Evolutionary conservation across 768 basidiomycete genomes (phyloP), one percentile per base, ranked within the genome.

Genomic region (Naematelia aurantialba): DNA sequence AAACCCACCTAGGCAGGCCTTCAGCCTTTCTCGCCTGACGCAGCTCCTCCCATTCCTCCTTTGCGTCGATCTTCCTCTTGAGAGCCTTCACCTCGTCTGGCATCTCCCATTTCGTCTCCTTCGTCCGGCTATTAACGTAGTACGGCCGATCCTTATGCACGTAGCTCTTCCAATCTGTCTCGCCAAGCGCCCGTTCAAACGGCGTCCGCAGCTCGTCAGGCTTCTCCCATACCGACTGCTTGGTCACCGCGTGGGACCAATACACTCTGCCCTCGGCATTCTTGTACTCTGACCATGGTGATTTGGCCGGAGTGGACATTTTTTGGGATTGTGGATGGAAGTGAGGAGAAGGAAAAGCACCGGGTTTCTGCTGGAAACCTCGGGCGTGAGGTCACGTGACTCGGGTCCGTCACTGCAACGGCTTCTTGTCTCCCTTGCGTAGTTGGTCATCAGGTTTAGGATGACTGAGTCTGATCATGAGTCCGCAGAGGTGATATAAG

Each of bases 251-350:
- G 74, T 96, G 92, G 79, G 91, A 92, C 93, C 93, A 98, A 72
- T 98, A 98, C 0, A 89, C 91, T n/a, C 91, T 82, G n/a, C 92
- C 92, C 73, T 96, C 94, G 1, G 89, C 86, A 78, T 93, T 94
- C 30, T 89, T 86, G 79, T 96, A 90, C 73, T 94, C 92, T 52
- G 47, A 50, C 61, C 61, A 63, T 31, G 27, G 57, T 11, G 57
- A 58, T 21, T 44, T 52, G 34, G 19, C 48, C 31, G n/a, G 22
- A 19, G 45, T 19, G 34, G 34, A 39, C 34, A 39, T 39, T 39
- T 39, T n/a, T 39, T 39, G 34, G 34, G 34, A 8, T 8, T 8
- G 34, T 39, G 34, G 34, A 17, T 17, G 34, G 17, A 17, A 39
- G 17, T 17, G 34, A 39, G 34, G 34, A 17, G 17, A 17, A 39